phyloP scores from a whole-genome alignment of 352 stramenopile species.

The Pilasporangium apinafurcum region DNA sequence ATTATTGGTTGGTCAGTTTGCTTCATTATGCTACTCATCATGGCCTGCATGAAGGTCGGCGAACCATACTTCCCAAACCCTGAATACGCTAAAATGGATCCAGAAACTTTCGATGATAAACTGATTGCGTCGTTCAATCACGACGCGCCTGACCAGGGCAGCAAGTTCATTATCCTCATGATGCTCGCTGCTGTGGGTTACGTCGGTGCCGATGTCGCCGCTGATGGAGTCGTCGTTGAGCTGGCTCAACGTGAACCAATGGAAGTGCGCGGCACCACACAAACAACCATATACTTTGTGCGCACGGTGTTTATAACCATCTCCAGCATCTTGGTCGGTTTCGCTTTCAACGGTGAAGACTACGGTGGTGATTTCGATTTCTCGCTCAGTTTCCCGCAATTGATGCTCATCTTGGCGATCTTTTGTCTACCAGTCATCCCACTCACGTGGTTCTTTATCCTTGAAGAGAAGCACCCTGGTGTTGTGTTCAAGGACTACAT shows the following conservation, averaged over 20 bases:
- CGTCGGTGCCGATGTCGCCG: slow-evolving; percentile 39
- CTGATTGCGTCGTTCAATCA: too few relatives aligned
- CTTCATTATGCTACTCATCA: slow-evolving; percentile 34
- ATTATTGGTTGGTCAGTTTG: slow-evolving; percentile 47
- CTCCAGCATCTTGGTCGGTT: slow-evolving; percentile 30
- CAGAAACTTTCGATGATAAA: background rate
- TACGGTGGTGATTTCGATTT: slow-evolving; percentile 51
- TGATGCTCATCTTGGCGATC: slow-evolving; percentile 42
- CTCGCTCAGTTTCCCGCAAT: slow-evolving; percentile 28
- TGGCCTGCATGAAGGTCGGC: slow-evolving; percentile 31
- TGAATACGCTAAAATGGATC: slow-evolving; percentile 15
- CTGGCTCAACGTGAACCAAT: slow-evolving; percentile 47
- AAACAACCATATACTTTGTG: slow-evolving; percentile 44
- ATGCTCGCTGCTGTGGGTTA: slow-evolving; percentile 46
- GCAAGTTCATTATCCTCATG: slow-evolving; percentile 51
- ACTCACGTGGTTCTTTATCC: slow-evolving; percentile 42
- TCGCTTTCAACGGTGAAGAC: slow-evolving; percentile 41
- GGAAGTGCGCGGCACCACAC: slow-evolving; percentile 41
- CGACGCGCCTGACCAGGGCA: slow-evolving; percentile 17
- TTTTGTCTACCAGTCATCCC: slow-evolving; percentile 25
- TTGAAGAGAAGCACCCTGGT: slow-evolving; percentile 32
- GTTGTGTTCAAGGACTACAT: slow-evolving; percentile 30
- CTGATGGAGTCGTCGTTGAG: slow-evolving; percentile 47
- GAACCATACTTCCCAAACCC: slow-evolving; percentile 45
- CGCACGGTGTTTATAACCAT: slow-evolving; percentile 37